Evolutionary conservation across 1,284 basidiomycete species (phyloP).

Genomic region (Athelia sp.): DNA sequence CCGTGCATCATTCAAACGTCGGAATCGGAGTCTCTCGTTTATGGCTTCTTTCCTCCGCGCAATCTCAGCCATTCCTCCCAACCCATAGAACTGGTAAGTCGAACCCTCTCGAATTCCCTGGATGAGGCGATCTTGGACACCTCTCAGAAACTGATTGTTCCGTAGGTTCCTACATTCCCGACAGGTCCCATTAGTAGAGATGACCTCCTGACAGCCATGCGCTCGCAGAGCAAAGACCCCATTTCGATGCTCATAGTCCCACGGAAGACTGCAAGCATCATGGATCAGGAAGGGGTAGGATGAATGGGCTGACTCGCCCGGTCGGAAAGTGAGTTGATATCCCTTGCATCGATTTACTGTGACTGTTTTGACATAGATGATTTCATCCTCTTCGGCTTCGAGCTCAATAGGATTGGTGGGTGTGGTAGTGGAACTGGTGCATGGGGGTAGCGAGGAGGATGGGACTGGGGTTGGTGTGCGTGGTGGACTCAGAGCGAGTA

Average conservation of each 20-base stretch:
- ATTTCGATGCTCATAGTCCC: constrained; percentile 15
- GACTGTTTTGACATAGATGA: no score
- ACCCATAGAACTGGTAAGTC: constrained; percentile 8
- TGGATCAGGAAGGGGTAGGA: constrained; percentile 17
- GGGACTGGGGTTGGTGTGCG: no score
- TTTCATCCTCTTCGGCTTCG: no score
- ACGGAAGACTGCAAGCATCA: constrained; percentile 14
- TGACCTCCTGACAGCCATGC: constrained; percentile 6
- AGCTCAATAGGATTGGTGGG: no score
- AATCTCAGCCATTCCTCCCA: constrained; percentile 8
- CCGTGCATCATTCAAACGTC: constrained; percentile 17
- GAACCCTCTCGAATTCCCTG: constrained; percentile 13
- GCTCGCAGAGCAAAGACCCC: constrained; percentile 12
- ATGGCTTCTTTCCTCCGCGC: constrained; percentile 7
- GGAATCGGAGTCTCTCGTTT: constrained; percentile 12
- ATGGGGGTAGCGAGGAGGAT: no score
- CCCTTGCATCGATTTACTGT: no score
- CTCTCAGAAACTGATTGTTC: constrained; percentile 9
- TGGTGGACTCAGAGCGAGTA: no score
- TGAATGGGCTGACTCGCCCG: constrained; percentile 7
- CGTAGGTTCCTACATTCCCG: constrained; percentile 13
- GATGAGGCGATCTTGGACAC: constrained; percentile 10
- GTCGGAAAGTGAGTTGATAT: background rate
- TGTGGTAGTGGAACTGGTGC: no score
- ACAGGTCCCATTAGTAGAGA: background rate